phyloP scores from a whole-genome alignment of 2,329 filamentous ascomycete species.

The Neophaeococcomyces mojaviensis region DNA sequence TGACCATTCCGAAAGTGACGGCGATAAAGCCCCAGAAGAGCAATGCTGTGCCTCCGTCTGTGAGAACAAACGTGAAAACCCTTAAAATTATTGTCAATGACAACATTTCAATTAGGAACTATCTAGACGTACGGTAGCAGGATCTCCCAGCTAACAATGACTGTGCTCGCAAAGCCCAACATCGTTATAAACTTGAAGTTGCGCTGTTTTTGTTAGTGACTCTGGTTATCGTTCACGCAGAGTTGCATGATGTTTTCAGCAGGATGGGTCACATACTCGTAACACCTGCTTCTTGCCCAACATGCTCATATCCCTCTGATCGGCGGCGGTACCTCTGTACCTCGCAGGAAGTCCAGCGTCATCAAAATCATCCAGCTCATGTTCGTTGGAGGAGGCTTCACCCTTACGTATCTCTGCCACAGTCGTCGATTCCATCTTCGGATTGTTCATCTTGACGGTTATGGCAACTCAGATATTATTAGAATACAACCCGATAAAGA shows the following conservation, averaged over 20 bases:
- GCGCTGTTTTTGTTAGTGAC: no score
- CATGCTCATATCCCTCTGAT: constrained; percentile 30
- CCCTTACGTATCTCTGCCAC: neutral
- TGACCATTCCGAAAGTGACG: constrained; percentile 41
- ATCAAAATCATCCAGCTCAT: constrained; percentile 5
- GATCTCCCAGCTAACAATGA: no score
- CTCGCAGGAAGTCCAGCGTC: constrained; percentile 6
- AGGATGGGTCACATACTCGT: no score
- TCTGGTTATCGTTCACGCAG: no score
- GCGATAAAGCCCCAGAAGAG: constrained; percentile 50
- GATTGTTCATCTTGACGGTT: neutral
- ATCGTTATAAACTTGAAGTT: no score
- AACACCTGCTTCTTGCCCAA: constrained; percentile 29
- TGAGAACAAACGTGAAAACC: constrained; percentile 12
- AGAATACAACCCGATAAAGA: no score
- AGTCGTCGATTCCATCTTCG: neutral
- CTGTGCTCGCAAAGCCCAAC: no score
- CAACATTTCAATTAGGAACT: no score
- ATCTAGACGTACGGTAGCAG: neutral
- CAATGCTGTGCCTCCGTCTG: constrained; percentile 27
- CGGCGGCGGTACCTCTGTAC: constrained; percentile 30
- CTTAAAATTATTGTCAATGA: no score
- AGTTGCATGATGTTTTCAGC: no score
- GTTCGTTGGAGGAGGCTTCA: neutral
- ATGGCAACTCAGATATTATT: neutral